These are phyloP conservation scores for Trichothecium roseum DNA, from an alignment of 2,329 filamentous ascomycete genomes.

Conservation along the genomic window DNA sequence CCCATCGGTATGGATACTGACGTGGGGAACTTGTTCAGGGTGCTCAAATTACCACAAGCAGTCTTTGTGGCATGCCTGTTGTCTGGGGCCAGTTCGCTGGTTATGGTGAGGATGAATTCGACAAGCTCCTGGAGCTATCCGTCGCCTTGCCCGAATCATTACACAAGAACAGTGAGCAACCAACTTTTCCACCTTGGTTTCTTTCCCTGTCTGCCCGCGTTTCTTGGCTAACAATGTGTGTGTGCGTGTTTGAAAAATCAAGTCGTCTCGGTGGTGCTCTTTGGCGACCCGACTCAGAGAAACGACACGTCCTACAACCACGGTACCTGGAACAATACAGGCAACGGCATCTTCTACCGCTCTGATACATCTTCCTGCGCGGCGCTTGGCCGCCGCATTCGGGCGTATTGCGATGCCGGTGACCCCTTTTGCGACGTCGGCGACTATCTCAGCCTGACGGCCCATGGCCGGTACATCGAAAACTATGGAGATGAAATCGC, in stretches of 20 bases:
- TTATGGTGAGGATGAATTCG: neutral
- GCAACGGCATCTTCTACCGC: slow-evolving; percentile 11
- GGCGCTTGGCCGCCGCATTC: slow-evolving; percentile 11
- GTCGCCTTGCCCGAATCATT: slow-evolving; percentile 5
- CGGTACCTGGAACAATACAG: slow-evolving; percentile 8
- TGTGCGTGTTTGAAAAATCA: too few species aligned
- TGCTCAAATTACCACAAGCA: slow-evolving; percentile 12
- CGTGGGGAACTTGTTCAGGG: slow-evolving; percentile 8
- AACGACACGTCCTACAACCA: slow-evolving; percentile 8
- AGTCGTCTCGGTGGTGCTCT: slow-evolving; percentile 13
- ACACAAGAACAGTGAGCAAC: slow-evolving; percentile 8
- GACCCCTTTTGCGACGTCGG: slow-evolving; percentile 15
- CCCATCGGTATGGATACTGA: neutral
- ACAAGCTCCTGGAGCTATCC: slow-evolving; percentile 5
- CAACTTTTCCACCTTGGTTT: neutral
- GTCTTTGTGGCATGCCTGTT: slow-evolving; percentile 10
- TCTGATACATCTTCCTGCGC: slow-evolving; percentile 8
- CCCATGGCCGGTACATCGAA: slow-evolving; percentile 12
- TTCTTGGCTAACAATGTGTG: too few species aligned
- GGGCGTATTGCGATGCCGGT: slow-evolving; percentile 13
- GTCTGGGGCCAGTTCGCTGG: slow-evolving; percentile 1
- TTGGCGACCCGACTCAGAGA: slow-evolving; percentile 13
- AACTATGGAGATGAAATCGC: slow-evolving; percentile 9
- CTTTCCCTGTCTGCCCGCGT: too few species aligned
- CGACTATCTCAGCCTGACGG: slow-evolving; percentile 3